phyloP scores from a whole-genome alignment of 805 yeast species.

The Yamadazyma sp. region DNA sequence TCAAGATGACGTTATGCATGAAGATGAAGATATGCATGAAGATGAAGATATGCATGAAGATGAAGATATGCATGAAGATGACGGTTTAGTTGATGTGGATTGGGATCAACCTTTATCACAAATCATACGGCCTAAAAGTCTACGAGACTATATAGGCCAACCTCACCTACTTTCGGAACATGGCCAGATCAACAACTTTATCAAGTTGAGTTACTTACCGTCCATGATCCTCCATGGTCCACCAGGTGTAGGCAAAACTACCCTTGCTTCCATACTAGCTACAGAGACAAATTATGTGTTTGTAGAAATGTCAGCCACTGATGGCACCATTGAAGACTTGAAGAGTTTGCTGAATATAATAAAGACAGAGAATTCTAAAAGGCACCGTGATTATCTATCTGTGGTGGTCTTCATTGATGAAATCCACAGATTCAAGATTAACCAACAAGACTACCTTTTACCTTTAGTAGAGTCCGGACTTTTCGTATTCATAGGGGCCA shows the following conservation, averaged over 20 bases:
- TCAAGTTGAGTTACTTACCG: slow-evolving; percentile 66
- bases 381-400: slow-evolving; percentile 35
- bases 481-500: slow-evolving; percentile 87
- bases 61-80: background rate
- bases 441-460: slow-evolving; percentile 84
- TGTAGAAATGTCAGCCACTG: slow-evolving; percentile 83
- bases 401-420: slow-evolving; percentile 82
- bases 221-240: slow-evolving; percentile 94
- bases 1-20: background rate
- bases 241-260: slow-evolving; percentile 94
- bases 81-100: background rate
- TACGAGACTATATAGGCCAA: slow-evolving; percentile 83
- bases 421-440: slow-evolving; percentile 80
- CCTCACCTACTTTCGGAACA: slow-evolving; percentile 63
- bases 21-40: background rate
- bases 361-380: slow-evolving; percentile 43
- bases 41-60: background rate
- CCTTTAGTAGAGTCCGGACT: slow-evolving; percentile 84
- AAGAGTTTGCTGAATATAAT: slow-evolving; percentile 54
- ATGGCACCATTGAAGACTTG: slow-evolving; percentile 63
- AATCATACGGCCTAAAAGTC: slow-evolving; percentile 65
- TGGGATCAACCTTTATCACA: slow-evolving; percentile 11
- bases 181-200: slow-evolving; percentile 66
- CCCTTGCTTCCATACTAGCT: slow-evolving; percentile 70
- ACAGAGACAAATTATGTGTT: slow-evolving; percentile 52